phyloP scores from a whole-genome alignment of 1,284 basidiomycete species.

The Ustilago sp. region DNA sequence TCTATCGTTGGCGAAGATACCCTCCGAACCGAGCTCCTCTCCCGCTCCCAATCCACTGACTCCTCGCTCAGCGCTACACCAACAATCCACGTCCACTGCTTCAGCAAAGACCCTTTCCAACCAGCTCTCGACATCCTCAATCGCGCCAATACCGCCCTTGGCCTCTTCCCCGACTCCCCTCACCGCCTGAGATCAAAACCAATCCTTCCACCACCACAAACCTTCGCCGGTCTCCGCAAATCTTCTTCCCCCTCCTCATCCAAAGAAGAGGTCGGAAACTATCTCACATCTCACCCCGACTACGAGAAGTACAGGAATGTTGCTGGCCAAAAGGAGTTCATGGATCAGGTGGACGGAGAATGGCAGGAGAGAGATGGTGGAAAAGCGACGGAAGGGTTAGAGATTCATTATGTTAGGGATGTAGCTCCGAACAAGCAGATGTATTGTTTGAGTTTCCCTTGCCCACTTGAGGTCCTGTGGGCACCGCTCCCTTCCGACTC shows the following conservation, averaged over 20 bases:
- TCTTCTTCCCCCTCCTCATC: not conserved
- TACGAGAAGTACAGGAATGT: constrained; percentile 12
- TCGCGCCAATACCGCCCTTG: constrained; percentile 56
- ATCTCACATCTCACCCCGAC: constrained; percentile 30
- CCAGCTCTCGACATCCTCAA: constrained; percentile 58
- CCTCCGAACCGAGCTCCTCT: constrained; percentile 29
- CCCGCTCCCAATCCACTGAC: constrained; percentile 13
- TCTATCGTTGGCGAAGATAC: constrained; percentile 70
- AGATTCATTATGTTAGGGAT: constrained; percentile 84
- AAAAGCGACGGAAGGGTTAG: constrained; percentile 46
- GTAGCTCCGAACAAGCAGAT: constrained; percentile 98
- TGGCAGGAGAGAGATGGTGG: constrained; percentile 15
- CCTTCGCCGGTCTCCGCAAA: constrained; percentile 34
- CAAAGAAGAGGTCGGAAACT: constrained; percentile 7
- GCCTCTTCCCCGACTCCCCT: constrained; percentile 14
- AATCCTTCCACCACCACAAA: constrained; percentile 35
- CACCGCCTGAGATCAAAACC: constrained; percentile 18
- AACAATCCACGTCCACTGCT: constrained; percentile 95
- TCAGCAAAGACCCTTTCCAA: constrained; percentile 78
- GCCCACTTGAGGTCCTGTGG: constrained; percentile 73
- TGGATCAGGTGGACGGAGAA: constrained; percentile 1
- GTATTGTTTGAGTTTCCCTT: constrained; percentile 94
- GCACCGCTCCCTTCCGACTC: not conserved
- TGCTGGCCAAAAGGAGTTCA: constrained; percentile 1
- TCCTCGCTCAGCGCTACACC: constrained; percentile 73